Evolutionary conservation across 2,329 filamentous ascomycete species (phyloP).

Genomic region (Seiridium unicorne): DNA sequence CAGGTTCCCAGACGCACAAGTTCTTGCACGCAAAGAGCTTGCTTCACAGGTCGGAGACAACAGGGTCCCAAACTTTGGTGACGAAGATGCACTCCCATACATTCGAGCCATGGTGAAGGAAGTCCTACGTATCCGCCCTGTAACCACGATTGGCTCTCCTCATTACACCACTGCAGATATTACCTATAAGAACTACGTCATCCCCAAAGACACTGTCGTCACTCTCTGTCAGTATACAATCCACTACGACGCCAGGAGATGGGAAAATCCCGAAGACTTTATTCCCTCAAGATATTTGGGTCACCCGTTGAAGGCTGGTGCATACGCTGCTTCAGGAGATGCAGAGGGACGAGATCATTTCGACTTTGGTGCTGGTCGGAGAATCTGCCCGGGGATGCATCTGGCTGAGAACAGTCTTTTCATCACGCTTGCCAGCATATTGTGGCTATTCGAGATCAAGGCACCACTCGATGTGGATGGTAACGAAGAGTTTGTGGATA

Average conservation of each 20-base stretch:
- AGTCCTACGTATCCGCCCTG: slow-evolving; percentile 53
- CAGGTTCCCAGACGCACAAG: slow-evolving; percentile 44
- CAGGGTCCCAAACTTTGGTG: slow-evolving; percentile 46
- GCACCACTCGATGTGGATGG: slow-evolving; percentile 1
- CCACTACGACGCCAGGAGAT: background rate
- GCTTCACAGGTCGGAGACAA: slow-evolving; percentile 46
- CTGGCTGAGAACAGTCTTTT: slow-evolving; percentile 29
- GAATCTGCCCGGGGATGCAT: slow-evolving; percentile 34
- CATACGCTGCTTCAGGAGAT: slow-evolving; percentile 10
- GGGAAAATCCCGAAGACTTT: background rate
- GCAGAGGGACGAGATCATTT: slow-evolving; percentile 27
- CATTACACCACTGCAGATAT: slow-evolving; percentile 47
- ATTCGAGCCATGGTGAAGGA: slow-evolving; percentile 54
- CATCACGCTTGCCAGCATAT: slow-evolving; percentile 25
- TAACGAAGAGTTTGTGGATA: slow-evolving; percentile 4
- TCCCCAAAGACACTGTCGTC: slow-evolving; percentile 41
- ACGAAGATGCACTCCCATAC: slow-evolving; percentile 49
- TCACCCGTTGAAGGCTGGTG: slow-evolving; percentile 1
- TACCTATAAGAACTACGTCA: slow-evolving; percentile 43
- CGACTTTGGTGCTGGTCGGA: slow-evolving; percentile 32
- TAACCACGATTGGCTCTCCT: slow-evolving; percentile 48
- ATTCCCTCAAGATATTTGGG: background rate
- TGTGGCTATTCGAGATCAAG: slow-evolving; percentile 30
- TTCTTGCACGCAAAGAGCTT: slow-evolving; percentile 49
- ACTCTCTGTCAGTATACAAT: background rate